phyloP scores from a whole-genome alignment of 2,329 filamentous ascomycete species.

The Fusarium pilosicola region DNA sequence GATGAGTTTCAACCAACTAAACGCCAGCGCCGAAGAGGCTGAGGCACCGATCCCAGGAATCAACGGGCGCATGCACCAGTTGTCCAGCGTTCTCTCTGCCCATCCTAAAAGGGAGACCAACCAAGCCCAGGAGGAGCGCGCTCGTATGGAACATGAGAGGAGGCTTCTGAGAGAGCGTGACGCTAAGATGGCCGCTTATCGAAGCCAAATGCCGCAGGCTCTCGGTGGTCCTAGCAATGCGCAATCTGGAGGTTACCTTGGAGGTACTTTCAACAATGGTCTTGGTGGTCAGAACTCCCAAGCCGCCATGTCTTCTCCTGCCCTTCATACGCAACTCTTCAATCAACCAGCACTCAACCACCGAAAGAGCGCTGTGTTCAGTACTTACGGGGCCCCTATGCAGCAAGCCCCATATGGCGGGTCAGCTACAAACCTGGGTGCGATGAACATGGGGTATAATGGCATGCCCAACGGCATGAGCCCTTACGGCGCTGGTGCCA shows the following conservation, averaged over 20 bases:
- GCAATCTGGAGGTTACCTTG: constrained; percentile 58
- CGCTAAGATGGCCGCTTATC: constrained; percentile 59
- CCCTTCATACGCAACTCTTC: constrained; percentile 42
- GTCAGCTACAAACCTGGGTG: constrained; percentile 35
- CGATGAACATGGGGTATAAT: constrained; percentile 38
- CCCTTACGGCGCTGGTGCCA: constrained; percentile 35
- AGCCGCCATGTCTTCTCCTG: constrained; percentile 42
- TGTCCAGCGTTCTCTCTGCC: constrained; percentile 67
- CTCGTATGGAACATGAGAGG: constrained; percentile 54
- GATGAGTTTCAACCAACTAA: constrained; percentile 53
- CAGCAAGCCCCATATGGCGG: constrained; percentile 40
- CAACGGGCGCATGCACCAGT: constrained; percentile 55
- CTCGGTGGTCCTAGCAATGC: constrained; percentile 47
- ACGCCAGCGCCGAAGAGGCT: constrained; percentile 19
- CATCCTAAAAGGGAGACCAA: constrained; percentile 55
- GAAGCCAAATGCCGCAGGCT: constrained; percentile 60
- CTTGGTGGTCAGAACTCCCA: constrained; percentile 51
- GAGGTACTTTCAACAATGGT: constrained; percentile 66
- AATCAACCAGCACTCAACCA: constrained; percentile 37
- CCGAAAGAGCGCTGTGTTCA: constrained; percentile 47
- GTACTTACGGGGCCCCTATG: constrained; percentile 44
- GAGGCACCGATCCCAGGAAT: constrained; percentile 23
- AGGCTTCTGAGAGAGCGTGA: constrained; percentile 56
- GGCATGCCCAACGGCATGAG: constrained; percentile 33
- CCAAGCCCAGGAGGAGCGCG: constrained; percentile 54